Base-by-base conservation (phyloP, 2,329 filamentous ascomycete genomes). In the Canariomyces notabilis region DNA sequence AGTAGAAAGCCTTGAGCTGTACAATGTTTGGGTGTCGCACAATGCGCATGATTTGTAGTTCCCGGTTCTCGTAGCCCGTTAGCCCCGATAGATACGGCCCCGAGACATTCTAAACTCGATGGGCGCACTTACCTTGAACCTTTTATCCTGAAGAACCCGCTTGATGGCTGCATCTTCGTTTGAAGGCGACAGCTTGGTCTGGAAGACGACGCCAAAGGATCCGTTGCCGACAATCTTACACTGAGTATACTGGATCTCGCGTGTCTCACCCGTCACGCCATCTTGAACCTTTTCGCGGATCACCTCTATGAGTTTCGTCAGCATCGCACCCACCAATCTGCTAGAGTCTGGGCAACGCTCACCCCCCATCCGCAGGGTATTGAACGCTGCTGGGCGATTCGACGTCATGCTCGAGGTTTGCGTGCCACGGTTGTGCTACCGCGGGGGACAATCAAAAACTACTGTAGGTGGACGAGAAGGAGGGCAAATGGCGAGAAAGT, bases 151-250 rank as follows among this genome's bases (percentile, higher is more conserved):
- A 49, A 98, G 80, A 50, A 98, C 93, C 61, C 93, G 85, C 78
- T 98, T 98, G 77, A 98, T 98, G 66, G 93, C 93, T 44, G 93
- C 93, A 73, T 98, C 93, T 70, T 98, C 93, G 55, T 91, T 91
- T 54, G 87, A 93, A n/a, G 93, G 93, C 51, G 91, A 91, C 61
- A 98, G 80, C 75, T 97, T 97, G 48, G 93, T 98, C 74, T 98
- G 93, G 70, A 98, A 98, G 56, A 98, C 93, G 41, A 98, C 91
- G 56, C 93, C 93, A 60, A 98, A 98, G 29, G 91, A 97, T 58
- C 93, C 93, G 73, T 98, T 98, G 67, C 93, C 93, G 39, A 98
- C 93, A 62, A 98, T 97, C 75, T 98, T 98, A 77, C 91, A 97
- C 67, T 97, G 93, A 46, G 93, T 97, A 70, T 98, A 98, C 67